phyloP scores from a whole-genome alignment of 768 basidiomycete genomes.

The Lactifluus volemus region DNA sequence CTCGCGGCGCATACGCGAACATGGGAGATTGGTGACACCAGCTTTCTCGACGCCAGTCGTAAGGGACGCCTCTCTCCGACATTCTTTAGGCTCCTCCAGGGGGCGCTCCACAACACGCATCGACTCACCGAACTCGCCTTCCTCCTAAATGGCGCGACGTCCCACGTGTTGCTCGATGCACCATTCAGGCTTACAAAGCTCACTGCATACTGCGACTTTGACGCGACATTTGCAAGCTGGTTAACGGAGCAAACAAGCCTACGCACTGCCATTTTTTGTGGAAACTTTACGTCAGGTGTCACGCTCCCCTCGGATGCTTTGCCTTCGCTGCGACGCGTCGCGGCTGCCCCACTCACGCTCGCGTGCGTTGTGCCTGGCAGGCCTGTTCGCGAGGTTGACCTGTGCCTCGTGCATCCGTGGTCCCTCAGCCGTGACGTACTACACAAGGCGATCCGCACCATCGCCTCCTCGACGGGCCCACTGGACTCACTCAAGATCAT shows the following conservation, averaged over 20 bases:
- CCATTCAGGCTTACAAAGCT: constrained; percentile 24
- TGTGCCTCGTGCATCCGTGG: constrained; percentile 24
- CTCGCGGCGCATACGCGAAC: constrained; percentile 14
- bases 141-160: constrained; percentile 21
- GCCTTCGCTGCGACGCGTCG: constrained; percentile 22
- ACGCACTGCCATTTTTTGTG: constrained; percentile 23
- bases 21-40: constrained; percentile 15
- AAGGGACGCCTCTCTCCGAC: constrained; percentile 2
- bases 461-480: constrained; percentile 21
- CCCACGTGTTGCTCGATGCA: constrained; percentile 21
- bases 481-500: constrained; percentile 24
- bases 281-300: constrained; percentile 15
- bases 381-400: constrained; percentile 22
- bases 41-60: constrained; percentile 4
- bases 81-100: constrained; percentile 17
- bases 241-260: constrained; percentile 21
- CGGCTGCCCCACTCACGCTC: constrained; percentile 23
- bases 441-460: constrained; percentile 20
- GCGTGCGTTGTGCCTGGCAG: constrained; percentile 23
- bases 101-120: constrained; percentile 22
- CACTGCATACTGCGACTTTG: constrained; percentile 23
- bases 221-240: constrained; percentile 20
- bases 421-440: constrained; percentile 23
- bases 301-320: constrained; percentile 17
- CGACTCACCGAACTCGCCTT: constrained; percentile 24